A percentile compares a stretch with the other conserved stretches of the same genome.
Conservation (phyloP, 139 green algal species). For the Bryopsis sp. region DNA sequence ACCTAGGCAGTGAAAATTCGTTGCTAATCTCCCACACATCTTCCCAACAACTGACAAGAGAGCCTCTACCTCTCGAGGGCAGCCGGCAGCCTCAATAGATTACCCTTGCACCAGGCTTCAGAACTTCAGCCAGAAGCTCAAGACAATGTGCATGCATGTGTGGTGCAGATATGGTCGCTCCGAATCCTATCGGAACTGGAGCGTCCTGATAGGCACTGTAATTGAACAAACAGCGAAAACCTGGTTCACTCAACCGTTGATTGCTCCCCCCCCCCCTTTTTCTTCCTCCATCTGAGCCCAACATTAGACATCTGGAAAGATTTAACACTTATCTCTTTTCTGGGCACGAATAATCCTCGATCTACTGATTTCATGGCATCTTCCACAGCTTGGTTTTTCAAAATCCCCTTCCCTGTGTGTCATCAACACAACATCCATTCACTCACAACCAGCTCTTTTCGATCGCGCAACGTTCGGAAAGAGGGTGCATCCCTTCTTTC, state of each 20-base stretch:
- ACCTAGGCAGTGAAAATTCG: slow-evolving; percentile 7
- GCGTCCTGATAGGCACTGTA: slow-evolving; percentile 37
- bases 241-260: not conserved
- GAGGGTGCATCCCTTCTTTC: too few species aligned
- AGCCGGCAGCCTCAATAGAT: slow-evolving; percentile 86
- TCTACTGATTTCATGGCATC: slow-evolving; percentile 12
- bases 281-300: not conserved
- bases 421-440: too few species aligned
- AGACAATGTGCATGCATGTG: slow-evolving; percentile 92
- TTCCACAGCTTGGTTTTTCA: slow-evolving; percentile 6
- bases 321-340: slow-evolving; percentile 16
- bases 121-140: slow-evolving; percentile 56
- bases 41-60: too few species aligned
- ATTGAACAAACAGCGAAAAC: not conserved
- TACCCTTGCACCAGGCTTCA: slow-evolving; percentile 56
- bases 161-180: slow-evolving; percentile 79
- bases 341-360: slow-evolving; percentile 12
- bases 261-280: not conserved
- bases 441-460: too few species aligned
- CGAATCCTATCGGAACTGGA: slow-evolving; percentile 45
- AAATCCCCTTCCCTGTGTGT: too few species aligned
- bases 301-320: not conserved
- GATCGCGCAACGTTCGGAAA: too few species aligned
- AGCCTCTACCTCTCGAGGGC: too few species aligned
- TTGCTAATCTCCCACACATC: not conserved